A percentile compares a stretch with the other conserved stretches of the same genome.
These are phyloP conservation scores for Boletus vermiculosoides DNA, from an alignment of 768 basidiomycete species.

Conservation along the genomic window DNA sequence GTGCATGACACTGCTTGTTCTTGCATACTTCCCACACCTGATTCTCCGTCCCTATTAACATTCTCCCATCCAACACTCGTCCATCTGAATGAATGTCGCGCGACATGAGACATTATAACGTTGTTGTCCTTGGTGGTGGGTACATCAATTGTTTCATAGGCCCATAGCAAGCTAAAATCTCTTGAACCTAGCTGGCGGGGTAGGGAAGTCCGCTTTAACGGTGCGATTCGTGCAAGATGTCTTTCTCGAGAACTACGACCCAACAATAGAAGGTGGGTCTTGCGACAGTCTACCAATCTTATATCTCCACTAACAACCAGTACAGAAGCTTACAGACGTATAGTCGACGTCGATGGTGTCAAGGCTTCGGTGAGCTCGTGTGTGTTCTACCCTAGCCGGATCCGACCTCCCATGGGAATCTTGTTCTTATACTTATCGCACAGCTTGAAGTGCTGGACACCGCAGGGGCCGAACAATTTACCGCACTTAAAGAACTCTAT, in stretches of 20 bases:
- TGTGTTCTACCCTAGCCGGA: constrained; percentile 18
- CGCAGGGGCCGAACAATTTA: constrained; percentile 85
- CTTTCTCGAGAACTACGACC: constrained; percentile 77
- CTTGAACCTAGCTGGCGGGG: constrained; percentile 65
- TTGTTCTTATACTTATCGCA: constrained; percentile 12
- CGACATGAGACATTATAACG: constrained; percentile 69
- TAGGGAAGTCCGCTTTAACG: constrained; percentile 85
- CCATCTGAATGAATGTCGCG: constrained; percentile 4
- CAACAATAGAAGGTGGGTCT: constrained; percentile 74
- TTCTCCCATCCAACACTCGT: constrained; percentile 10
- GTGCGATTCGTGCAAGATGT: constrained; percentile 72
- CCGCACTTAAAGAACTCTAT: constrained; percentile 74
- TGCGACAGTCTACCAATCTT: background rate
- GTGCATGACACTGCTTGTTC: constrained; percentile 17
- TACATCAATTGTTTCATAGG: constrained; percentile 7
- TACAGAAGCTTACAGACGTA: constrained; percentile 69
- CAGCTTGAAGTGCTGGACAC: constrained; percentile 83
- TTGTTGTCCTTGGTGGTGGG: constrained; percentile 79
- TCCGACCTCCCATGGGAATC: constrained; percentile 3
- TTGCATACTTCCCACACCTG: constrained; percentile 24
- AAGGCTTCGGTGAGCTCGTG: constrained; percentile 49
- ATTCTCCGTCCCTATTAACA: background rate
- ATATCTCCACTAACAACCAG: constrained; percentile 8
- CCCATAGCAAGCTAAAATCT: background rate
- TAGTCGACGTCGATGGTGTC: constrained; percentile 64